Evolutionary conservation across 2,329 filamentous ascomycete species (phyloP).

Genomic region (Phialocephala subalpina): DNA sequence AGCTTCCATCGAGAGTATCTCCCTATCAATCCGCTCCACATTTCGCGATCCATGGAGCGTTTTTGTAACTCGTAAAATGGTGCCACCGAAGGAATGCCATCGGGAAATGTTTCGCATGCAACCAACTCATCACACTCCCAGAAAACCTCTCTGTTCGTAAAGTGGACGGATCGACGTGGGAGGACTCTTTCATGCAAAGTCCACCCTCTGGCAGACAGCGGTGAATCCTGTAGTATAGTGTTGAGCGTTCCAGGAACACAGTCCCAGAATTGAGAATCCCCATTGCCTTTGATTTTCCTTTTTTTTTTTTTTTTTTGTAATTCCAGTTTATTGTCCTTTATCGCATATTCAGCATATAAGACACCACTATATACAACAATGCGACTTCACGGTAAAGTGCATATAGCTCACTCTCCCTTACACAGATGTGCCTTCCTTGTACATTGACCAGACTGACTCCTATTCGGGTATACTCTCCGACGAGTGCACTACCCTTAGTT

Average conservation of each 20-base stretch:
- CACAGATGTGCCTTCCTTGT: too few relatives aligned
- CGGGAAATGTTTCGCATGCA: slow-evolving; percentile 23
- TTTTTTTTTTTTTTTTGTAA: too few relatives aligned
- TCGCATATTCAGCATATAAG: too few relatives aligned
- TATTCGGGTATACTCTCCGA: too few relatives aligned
- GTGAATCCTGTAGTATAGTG: slow-evolving; percentile 10
- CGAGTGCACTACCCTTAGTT: too few relatives aligned
- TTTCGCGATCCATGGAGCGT: background rate
- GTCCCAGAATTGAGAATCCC: background rate
- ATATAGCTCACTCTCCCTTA: too few relatives aligned
- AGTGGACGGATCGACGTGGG: slow-evolving; percentile 32
- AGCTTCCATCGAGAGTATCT: slow-evolving; percentile 37
- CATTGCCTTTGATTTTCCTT: too few relatives aligned
- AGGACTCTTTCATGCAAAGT: slow-evolving; percentile 37
- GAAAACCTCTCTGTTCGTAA: slow-evolving; percentile 29
- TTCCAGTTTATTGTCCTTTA: too few relatives aligned
- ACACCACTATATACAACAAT: too few relatives aligned
- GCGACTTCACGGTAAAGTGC: too few relatives aligned
- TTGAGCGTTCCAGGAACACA: slow-evolving; percentile 4
- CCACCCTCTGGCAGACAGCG: slow-evolving; percentile 34
- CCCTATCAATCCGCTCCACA: slow-evolving; percentile 26
- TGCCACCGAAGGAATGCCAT: background rate
- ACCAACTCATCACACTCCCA: slow-evolving; percentile 35
- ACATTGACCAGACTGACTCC: too few relatives aligned
- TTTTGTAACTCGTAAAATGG: background rate